A percentile compares a stretch with the other conserved stretches of the same genome.
phyloP scores from a whole-genome alignment of 331 rosid genomes.

The Quercus phellos region DNA sequence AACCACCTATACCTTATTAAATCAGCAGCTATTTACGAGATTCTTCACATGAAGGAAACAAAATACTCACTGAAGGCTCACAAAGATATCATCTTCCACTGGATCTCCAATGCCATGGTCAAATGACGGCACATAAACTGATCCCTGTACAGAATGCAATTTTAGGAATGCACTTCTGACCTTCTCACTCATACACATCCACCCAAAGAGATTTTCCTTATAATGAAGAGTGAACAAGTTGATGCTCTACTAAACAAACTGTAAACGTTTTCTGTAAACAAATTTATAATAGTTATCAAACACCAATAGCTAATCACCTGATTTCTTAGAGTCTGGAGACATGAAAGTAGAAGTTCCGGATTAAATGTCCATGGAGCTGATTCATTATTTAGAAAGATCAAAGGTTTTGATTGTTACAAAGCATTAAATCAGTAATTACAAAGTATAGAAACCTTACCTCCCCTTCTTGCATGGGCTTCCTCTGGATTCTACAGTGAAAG shows the following conservation, averaged over 20 bases:
- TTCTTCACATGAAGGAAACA: constrained; percentile 8
- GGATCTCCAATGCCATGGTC: constrained; percentile 93
- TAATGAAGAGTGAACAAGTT: background rate
- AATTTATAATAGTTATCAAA: constrained; percentile 3
- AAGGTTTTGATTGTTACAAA: constrained; percentile 16
- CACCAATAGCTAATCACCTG: constrained; percentile 43
- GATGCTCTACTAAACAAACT: background rate
- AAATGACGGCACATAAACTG: constrained; percentile 77
- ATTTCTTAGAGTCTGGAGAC: constrained; percentile 66
- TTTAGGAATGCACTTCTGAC: constrained; percentile 17
- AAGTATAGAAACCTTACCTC: constrained; percentile 62
- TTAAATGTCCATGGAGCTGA: constrained; percentile 99
- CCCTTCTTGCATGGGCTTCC: constrained; percentile 96
- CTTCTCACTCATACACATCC: background rate
- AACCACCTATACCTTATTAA: background rate
- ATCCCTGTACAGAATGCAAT: constrained; percentile 63
- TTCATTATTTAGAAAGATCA: constrained; percentile 42
- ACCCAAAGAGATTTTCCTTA: background rate
- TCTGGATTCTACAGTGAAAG: constrained; percentile 62
- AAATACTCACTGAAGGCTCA: constrained; percentile 68
- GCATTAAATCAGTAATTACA: constrained; percentile 21
- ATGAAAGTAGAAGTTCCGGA: constrained; percentile 52
- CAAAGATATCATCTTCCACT: constrained; percentile 70
- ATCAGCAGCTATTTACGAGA: background rate
- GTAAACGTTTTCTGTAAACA: background rate